Evolutionary conservation across 495 filamentous ascomycete species (phyloP), one percentile per base, ranked within the genome.

Genomic region (Aspergillus haitiensis): DNA sequence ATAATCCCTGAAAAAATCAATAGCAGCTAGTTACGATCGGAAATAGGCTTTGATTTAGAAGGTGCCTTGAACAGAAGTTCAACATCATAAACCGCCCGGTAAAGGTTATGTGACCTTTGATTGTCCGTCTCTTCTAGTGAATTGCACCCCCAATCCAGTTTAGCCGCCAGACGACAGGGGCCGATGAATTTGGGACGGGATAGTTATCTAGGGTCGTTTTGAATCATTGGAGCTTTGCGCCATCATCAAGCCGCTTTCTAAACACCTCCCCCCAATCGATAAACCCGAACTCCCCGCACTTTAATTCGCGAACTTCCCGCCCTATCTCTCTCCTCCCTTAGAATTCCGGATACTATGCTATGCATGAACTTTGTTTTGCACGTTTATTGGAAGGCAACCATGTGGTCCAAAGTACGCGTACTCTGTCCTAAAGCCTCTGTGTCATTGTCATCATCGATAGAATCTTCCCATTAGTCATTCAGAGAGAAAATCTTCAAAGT

Each of bases 221-320:
- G 6, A 12, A 50, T 50, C 47, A 50, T 51, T 34, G 48, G 21
- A 51, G 48, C 21, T 34, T 15, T 51, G 18, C 48, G 15, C 48
- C 48, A 27, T 2, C 18, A 32, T 31, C 21, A 50, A 50, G 47
- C 48, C 9, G n/a, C 15, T 51, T 32, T 12, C 48, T 27, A 3
- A 27, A 27, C 21, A 27, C 21, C 21, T 6, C 11, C 32, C 48
- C 47, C 48, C 21, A 3, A 33, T 50, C 32, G 21, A 46, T 46
- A 3, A 16, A 46, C 42, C n/a, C 15, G 4, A 47, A 7, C 15
- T 16, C 44, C 15, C 44, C 44, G 27, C 44, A 47, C 15, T 47
- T 18, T 47, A 7, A 16, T 12, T 9, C 9, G 16, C 44, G 44
- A 15, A 7, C 21, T 10, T 47, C 21, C 44, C 16, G 16, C 44